Conservation (phyloP, 2,329 filamentous ascomycete genomes). For the Incumbomyces delicatus region DNA sequence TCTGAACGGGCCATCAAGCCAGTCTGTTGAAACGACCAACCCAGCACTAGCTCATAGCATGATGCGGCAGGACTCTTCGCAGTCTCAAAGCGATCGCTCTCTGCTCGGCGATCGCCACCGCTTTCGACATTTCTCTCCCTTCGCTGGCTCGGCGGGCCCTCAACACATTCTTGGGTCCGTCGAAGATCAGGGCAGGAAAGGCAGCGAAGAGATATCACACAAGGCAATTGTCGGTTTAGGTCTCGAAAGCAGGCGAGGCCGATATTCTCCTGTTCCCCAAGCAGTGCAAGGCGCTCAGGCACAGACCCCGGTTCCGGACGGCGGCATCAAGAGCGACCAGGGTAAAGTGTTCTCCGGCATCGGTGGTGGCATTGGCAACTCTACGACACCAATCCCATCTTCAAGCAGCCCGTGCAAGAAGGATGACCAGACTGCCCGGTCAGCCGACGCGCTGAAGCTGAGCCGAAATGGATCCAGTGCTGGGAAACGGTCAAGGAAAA, state of each 20-base stretch:
- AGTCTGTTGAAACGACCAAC: background rate
- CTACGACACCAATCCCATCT: slow-evolving; percentile 27
- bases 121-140: slow-evolving; percentile 27
- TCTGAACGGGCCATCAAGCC: slow-evolving; percentile 11
- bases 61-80: slow-evolving; percentile 20
- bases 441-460: slow-evolving; percentile 28
- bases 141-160: slow-evolving; percentile 25
- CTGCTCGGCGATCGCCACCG: slow-evolving; percentile 20
- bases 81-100: slow-evolving; percentile 20
- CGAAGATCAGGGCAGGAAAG: slow-evolving; percentile 35
- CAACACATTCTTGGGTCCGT: slow-evolving; percentile 23
- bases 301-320: slow-evolving; percentile 70
- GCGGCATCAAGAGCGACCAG: slow-evolving; percentile 88
- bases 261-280: slow-evolving; percentile 80
- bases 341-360: slow-evolving; percentile 94
- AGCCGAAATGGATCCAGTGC: slow-evolving; percentile 38
- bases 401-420: slow-evolving; percentile 39
- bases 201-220: slow-evolving; percentile 48
- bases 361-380: slow-evolving; percentile 55
- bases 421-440: slow-evolving; percentile 39
- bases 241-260: slow-evolving; percentile 67
- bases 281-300: slow-evolving; percentile 87
- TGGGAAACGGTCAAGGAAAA: slow-evolving; percentile 54
- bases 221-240: slow-evolving; percentile 64
- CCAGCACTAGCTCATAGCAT: slow-evolving; percentile 5